Evolutionary conservation across 208 protist species (phyloP).

Genomic region (Leishmania martiniquensis): DNA sequence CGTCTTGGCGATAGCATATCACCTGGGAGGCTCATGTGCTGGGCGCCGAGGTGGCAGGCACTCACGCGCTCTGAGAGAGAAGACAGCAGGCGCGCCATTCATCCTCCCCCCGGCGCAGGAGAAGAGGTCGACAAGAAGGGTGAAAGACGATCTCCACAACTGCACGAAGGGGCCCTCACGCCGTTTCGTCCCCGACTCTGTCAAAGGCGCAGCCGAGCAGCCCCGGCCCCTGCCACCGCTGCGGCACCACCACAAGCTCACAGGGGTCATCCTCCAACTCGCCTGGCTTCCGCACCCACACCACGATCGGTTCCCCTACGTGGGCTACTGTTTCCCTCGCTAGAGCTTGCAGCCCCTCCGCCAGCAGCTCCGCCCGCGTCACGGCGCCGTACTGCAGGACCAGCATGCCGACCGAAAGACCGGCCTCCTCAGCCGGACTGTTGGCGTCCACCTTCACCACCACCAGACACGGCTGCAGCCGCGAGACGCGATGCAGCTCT

Average conservation of each 20-base stretch:
- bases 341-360: conserved; percentile 43
- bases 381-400: conserved; percentile 73
- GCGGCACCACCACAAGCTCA: conserved; percentile 69
- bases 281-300: conserved; percentile 59
- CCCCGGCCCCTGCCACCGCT: conserved; percentile 66
- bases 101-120: background rate
- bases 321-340: conserved; percentile 34
- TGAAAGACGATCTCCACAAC: background rate
- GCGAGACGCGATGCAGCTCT: conserved; percentile 31
- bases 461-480: conserved; percentile 46
- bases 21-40: too few relatives aligned
- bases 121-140: background rate
- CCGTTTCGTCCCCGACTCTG: conserved; percentile 14
- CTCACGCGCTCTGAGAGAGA: too few relatives aligned
- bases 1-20: too few relatives aligned
- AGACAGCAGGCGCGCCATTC: too few relatives aligned
- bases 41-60: too few relatives aligned
- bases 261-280: conserved; percentile 26
- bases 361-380: conserved; percentile 36
- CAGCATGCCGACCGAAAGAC: conserved; percentile 42
- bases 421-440: conserved; percentile 66
- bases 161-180: background rate
- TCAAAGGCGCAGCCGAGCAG: conserved; percentile 82
- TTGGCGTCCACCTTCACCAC: conserved; percentile 44
- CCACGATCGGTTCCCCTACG: conserved; percentile 53